These are phyloP conservation scores for Ophiostoma triangulosporum DNA, from an alignment of 2,329 filamentous ascomycete genomes.

Conservation along the genomic window DNA sequence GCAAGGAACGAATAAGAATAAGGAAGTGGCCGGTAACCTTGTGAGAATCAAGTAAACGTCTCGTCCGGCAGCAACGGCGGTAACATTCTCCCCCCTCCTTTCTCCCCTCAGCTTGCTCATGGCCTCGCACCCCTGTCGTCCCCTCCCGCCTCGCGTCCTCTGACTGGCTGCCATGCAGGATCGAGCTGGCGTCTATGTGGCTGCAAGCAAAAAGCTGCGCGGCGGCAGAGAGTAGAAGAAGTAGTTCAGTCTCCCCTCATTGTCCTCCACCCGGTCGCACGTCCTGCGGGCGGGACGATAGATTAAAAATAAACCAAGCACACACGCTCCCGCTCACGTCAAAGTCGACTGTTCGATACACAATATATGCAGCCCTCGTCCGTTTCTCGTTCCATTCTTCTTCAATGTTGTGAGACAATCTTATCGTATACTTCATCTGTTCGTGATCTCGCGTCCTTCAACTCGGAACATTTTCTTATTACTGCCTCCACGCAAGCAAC, in stretches of 20 bases:
- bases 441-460: too few relatives aligned
- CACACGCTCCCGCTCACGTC: not conserved
- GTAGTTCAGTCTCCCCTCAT: not conserved
- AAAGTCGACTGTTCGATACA: not conserved
- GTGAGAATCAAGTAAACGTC: not conserved
- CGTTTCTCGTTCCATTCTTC: not conserved
- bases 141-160: not conserved
- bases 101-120: not conserved
- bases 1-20: not conserved
- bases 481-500: too few relatives aligned
- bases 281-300: not conserved
- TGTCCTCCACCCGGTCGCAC: not conserved
- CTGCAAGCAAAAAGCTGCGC: not conserved
- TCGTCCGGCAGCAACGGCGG: not conserved
- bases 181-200: not conserved
- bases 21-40: not conserved
- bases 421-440: not conserved
- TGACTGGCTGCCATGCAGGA: not conserved
- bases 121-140: not conserved
- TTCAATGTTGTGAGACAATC: not conserved
- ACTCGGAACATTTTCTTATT: too few relatives aligned
- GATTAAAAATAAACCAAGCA: slow-evolving; percentile 1
- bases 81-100: not conserved
- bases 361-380: not conserved
- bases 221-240: slow-evolving; percentile 3